Evolutionary conservation across 495 filamentous ascomycete genomes (phyloP), one percentile per base, ranked within the genome.

Genomic region (Annulohypoxylon moriforme): DNA sequence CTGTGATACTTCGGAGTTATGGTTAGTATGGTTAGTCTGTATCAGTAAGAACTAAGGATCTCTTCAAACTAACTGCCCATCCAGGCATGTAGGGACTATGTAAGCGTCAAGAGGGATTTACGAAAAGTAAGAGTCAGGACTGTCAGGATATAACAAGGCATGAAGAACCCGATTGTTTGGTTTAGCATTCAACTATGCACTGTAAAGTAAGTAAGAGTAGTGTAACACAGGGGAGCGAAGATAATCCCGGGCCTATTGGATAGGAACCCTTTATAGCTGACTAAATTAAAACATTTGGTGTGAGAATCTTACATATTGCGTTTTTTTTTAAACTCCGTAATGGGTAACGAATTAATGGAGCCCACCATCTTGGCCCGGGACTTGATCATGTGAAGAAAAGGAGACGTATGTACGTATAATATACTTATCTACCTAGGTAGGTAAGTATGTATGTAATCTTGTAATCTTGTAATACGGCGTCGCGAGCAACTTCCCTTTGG

Each of bases 251-350:
- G 65, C 58, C 70, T 60, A 77, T 77, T 77, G 73, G 75, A 60
- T 49, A 57, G 42, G 44, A 16, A 20, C 14, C 22, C 42, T 46
- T 63, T 63, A 68, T 74, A 76, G 72, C 70, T 75, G 73, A 73
- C 68, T 57, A 69, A 70, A 68, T 71, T 73, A 73, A 66, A 73
- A 69, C 64, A 72, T 38, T 68, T 73, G 73, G 76, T 77, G 75
- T 77, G 71, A 77, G 76, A 77, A 57, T 71, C 69, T 68, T 65
- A 71, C 68, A 72, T 65, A 61, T 46, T 56, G 44, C 59, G 44
- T 44, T 47, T 25, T 59, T 71, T 60, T 29, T 9, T 52, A 29
- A 29, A 18, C 24, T 67, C 38, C 40, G 63, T 50, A 50, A 49
- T 16, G 24, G 44, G 25, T 33, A 46, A 13, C 24, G 20, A 44